Base-by-base conservation (phyloP, 345 rosid species). In the Kandelia obovata region DNA sequence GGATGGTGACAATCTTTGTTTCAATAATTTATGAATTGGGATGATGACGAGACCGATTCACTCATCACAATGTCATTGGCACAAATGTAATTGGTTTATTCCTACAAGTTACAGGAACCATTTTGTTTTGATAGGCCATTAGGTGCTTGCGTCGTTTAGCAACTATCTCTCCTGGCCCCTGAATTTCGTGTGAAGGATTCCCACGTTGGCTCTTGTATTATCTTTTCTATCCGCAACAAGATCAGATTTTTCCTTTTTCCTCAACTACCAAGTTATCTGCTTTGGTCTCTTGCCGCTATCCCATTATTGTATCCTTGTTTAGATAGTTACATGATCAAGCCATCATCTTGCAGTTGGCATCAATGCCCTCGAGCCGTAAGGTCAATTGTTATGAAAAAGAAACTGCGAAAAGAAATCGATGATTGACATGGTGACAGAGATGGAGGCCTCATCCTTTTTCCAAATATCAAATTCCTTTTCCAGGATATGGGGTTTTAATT, bases 381-480 rank as follows among this genome's bases (percentile, higher is more conserved):
- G 26, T 51, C 51, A 43, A 30, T 64, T 51, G 27, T 52, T 5
- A 52, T 11, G n/a, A n/a, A 51, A 39, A 9, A 21, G 51, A 56
- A 53, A 66, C 52, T 53, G 7, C 32, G 35, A 23, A 30, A 56
- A 17, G 23, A 32, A 47, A 21, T 15, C 51, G 61, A 21, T 21
- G 70, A 31, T 66, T 66, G 49, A 30, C 34, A 53, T 26, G 70
- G 23, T 26, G 70, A 35, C 51, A 55, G 26, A 34, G 28, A 39
- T 3, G 70, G 55, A 39, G 70, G 31, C 8, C 28, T 34, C 53
- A 27, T 53, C 61, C 23, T 32, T 28, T 64, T 64, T 15, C 34
- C 27, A 28, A 47, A 49, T 3, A 35, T 19, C 17, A 2, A 15
- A 25, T 19, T 66, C 61, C 5, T 55, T 53, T 53, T 66, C 70